Evolutionary conservation across 2,329 filamentous ascomycete genomes (phyloP).

Genomic region (Chaetomium sp.): DNA sequence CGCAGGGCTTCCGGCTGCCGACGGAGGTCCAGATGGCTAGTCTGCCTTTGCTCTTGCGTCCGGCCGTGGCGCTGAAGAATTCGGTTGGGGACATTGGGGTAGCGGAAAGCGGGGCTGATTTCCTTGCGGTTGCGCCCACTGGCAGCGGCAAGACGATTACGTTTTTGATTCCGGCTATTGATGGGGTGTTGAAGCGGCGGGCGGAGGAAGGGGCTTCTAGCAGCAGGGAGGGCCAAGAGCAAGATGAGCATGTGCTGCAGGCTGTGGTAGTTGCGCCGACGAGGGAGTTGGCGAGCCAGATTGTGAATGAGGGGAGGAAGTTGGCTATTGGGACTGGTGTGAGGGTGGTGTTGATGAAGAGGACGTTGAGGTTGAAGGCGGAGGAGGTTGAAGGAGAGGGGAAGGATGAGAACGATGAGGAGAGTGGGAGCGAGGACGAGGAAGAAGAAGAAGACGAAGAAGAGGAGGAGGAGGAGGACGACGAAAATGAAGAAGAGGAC

Average conservation of each 20-base stretch:
- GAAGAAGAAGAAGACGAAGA: not conserved
- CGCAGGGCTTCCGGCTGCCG: conserved; percentile 80
- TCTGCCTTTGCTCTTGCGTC: conserved; percentile 67
- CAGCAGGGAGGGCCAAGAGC: not conserved
- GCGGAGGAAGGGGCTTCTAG: conserved; percentile 33
- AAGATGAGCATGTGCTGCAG: conserved; percentile 47
- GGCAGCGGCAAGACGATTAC: conserved; percentile 95
- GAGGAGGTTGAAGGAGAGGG: conserved; percentile 5
- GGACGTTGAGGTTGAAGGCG: conserved; percentile 1
- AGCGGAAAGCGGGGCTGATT: conserved; percentile 49
- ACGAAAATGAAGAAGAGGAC: not conserved
- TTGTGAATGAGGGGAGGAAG: conserved; percentile 81
- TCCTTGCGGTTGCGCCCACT: conserved; percentile 85
- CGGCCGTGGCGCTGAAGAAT: conserved; percentile 42
- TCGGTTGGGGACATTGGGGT: conserved; percentile 31
- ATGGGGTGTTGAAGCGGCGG: conserved; percentile 58
- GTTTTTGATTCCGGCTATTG: conserved; percentile 81
- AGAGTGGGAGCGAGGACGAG: not conserved
- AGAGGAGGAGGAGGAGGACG: conserved; percentile 11
- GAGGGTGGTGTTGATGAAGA: conserved; percentile 65
- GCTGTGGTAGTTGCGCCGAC: conserved; percentile 72
- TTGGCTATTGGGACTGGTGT: conserved; percentile 69
- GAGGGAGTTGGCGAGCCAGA: conserved; percentile 71
- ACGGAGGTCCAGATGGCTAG: conserved; percentile 91
- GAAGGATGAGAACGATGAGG: conserved; percentile 10